Base-by-base conservation (phyloP, 768 basidiomycete species). In the Thelephora aurantiotincta region DNA sequence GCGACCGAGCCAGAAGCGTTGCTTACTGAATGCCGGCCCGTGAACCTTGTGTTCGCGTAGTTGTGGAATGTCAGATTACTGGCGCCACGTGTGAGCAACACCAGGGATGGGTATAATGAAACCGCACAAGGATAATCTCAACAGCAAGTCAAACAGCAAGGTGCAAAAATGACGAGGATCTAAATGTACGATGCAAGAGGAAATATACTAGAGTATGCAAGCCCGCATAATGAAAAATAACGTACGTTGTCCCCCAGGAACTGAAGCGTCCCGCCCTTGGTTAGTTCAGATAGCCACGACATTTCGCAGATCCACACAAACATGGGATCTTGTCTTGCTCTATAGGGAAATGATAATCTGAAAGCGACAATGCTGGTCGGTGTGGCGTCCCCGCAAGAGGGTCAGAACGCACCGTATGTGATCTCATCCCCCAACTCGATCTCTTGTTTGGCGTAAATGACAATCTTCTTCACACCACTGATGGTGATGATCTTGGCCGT, bases 341-440 rank as follows among this genome's bases (percentile, higher is more conserved):
- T 60, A 96, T 85, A 38, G 96, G 94, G 71, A 99, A 99, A 65
- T 98, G 93, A 67, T 99, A 99, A 69, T 99, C 92, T 92, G 58
- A 5, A 49, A 23, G 43, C 23, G 9, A 26, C 46, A 48, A 20
- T 43, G 47, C 33, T 36, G 34, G 33, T 41, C 30, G 20, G 50
- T 26, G 35, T 41, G 2, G 46, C 33, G 16, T 11, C 38, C 13
- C 33, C 19, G 37, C n/a, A 45, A 44, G 47, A 36, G 16, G 33
- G 5, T 38, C 11, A 38, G 11, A 22, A 26, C 13, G 46, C 55
- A 89, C 87, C 89, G 67, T 96, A 94, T 46, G 93, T 96, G 59
- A 98, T 94, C 68, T 99, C 96, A 58, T 96, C 92, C 45, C 96
- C 96, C 19, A 93, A 79, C 55, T 94, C 85, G 57, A 99, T 92